Base-by-base conservation (phyloP, 345 rosid species). In the Arabis alpina region DNA sequence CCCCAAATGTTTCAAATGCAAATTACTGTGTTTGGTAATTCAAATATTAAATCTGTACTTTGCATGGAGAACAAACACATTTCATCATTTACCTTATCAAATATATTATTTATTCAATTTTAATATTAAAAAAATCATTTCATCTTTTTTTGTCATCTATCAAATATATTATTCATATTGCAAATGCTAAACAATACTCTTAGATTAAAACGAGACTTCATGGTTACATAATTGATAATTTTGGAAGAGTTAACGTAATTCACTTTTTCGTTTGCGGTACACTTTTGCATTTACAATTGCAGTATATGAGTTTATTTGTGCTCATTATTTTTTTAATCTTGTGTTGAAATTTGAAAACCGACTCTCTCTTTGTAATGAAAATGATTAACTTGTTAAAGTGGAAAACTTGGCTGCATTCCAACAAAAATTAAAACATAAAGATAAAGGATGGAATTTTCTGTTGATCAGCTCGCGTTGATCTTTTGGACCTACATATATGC, bases 401-500 rank as follows among this genome's bases (percentile, higher is more conserved):
- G 53, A 71, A 0, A 53, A 39, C 49, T 63, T 36, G 30, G 32
- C 76, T 16, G 40, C 25, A 27, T 34, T 34, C 14, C 19, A 54
- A 68, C 27, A 37, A 39, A 43, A 36, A 10, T 16, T 23, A 25
- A n/a, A 50, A 12, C n/a, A 64, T 3, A 39, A 13, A 25, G 5
- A 0, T 30, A 49, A 16, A 49, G 30, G 8, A 41, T 41, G 30
- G 24, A 51, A 53, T n/a, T 43, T 59, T 59, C 14, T 50, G 6
- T 14, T 24, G 16, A 51, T 37, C 44, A 24, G 51, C 57, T 70
- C 2, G 34, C 14, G 40, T 43, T 53, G 37, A 41, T 60, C 44
- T 14, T 62, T 56, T 27, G 56, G 64, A 47, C 57, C 55, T 56
- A 37, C 41, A 14, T 32, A 44, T 50, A 47, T 45, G 54, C 39